These are phyloP conservation scores for Jamesozyma rosinii DNA, from an alignment of 805 yeast genomes.

Conservation along the genomic window DNA sequence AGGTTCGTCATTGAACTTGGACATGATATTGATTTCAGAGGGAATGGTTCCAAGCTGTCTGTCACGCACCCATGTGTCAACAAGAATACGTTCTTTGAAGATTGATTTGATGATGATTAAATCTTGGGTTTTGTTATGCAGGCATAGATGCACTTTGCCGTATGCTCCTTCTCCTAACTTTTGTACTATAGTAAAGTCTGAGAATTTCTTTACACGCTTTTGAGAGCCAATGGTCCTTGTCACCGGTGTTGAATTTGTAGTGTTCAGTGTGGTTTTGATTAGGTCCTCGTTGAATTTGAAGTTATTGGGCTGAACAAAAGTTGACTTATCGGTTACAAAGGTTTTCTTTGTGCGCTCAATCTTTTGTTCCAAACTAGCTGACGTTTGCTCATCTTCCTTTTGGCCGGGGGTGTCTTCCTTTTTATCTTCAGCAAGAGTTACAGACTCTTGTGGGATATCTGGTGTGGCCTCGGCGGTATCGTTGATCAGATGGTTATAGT, in stretches of 20 bases:
- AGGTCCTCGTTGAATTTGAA: constrained; percentile 22
- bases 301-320: constrained; percentile 20
- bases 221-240: constrained; percentile 43
- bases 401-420: background rate
- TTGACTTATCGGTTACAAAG: constrained; percentile 17
- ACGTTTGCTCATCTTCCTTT: background rate
- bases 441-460: background rate
- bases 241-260: background rate
- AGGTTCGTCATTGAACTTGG: constrained; percentile 57
- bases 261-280: constrained; percentile 12
- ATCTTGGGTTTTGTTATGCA: constrained; percentile 52
- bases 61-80: constrained; percentile 95
- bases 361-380: constrained; percentile 3
- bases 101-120: constrained; percentile 79
- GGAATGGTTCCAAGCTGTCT: constrained; percentile 84
- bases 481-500: background rate
- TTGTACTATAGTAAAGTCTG: constrained; percentile 60
- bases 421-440: background rate
- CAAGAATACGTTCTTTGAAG: constrained; percentile 80
- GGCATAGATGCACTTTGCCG: constrained; percentile 79
- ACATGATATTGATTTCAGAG: constrained; percentile 84
- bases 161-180: constrained; percentile 93
- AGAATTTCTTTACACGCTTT: constrained; percentile 59
- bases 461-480: background rate
- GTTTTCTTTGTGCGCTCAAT: constrained; percentile 17